A percentile compares a stretch with the other conserved stretches of the same genome.
phyloP scores from a whole-genome alignment of 2,329 filamentous ascomycete species.

The Botrytis pseudocinerea region DNA sequence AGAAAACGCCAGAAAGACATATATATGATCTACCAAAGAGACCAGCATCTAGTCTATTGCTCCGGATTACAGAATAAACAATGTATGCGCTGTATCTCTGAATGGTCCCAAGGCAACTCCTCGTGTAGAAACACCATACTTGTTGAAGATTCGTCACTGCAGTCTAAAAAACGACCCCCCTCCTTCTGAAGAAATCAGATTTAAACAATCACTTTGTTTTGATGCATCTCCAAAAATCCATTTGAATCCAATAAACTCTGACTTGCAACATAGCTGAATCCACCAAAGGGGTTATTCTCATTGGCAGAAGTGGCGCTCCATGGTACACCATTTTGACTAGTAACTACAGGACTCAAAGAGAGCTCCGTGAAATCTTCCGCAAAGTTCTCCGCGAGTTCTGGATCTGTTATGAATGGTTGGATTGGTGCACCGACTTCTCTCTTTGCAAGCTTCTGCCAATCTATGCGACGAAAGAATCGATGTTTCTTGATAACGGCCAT shows the following conservation, averaged over 20 bases:
- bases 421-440: conserved; percentile 88
- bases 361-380: conserved; percentile 86
- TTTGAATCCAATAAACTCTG: conserved; percentile 39
- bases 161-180: neutral
- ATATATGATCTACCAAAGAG: neutral
- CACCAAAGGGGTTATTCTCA: conserved; percentile 40
- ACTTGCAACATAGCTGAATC: conserved; percentile 43
- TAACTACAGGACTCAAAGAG: conserved; percentile 71
- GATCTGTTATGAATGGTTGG: conserved; percentile 89
- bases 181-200: neutral
- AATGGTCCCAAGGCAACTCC: neutral
- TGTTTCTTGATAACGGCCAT: conserved; percentile 83
- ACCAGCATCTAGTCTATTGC: neutral
- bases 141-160: neutral
- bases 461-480: conserved; percentile 94
- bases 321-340: conserved; percentile 35
- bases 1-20: neutral
- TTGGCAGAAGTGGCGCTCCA: conserved; percentile 32
- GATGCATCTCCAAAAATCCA: conserved; percentile 31
- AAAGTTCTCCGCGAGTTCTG: conserved; percentile 96
- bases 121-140: neutral
- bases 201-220: conserved; percentile 25
- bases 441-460: conserved; percentile 84
- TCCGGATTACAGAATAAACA: neutral
- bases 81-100: neutral